Conservation (phyloP, 768 basidiomycete genomes). For the Amanita exitialis region DNA sequence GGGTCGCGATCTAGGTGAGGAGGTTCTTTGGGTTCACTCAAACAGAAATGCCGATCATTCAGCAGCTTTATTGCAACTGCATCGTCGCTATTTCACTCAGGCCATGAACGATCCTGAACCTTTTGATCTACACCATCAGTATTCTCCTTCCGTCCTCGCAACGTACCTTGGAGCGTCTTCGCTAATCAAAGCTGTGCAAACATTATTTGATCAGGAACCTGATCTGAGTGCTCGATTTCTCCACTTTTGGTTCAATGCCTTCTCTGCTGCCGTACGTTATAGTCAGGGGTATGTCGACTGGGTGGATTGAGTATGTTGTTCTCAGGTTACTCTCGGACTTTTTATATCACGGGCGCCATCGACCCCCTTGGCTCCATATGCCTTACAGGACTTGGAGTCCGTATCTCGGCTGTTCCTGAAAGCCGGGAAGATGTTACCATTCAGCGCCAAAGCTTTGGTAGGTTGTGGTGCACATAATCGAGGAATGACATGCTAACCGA, state of each 20-base stretch:
- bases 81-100: conserved; percentile 58
- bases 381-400: conserved; percentile 50
- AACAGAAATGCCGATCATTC: conserved; percentile 1
- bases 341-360: conserved; percentile 55
- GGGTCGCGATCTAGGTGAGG: conserved; percentile 53
- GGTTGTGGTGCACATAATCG: conserved; percentile 13
- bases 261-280: conserved; percentile 55
- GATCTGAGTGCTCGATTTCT: conserved; percentile 56
- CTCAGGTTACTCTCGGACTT: conserved; percentile 53
- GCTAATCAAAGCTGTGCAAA: conserved; percentile 47
- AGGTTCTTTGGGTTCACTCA: not conserved
- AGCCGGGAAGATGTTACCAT: conserved; percentile 48
- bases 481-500: not conserved
- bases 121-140: conserved; percentile 50
- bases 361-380: conserved; percentile 45
- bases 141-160: conserved; percentile 63
- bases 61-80: conserved; percentile 55
- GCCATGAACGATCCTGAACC: conserved; percentile 44
- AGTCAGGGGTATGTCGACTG: no score
- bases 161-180: conserved; percentile 52
- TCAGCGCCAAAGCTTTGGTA: conserved; percentile 51
- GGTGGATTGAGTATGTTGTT: not conserved
- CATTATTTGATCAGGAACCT: conserved; percentile 46
- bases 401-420: conserved; percentile 47
- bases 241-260: conserved; percentile 68